phyloP scores from a whole-genome alignment of 2,329 filamentous ascomycete species.

The Chrysosporium keratinophilum region DNA sequence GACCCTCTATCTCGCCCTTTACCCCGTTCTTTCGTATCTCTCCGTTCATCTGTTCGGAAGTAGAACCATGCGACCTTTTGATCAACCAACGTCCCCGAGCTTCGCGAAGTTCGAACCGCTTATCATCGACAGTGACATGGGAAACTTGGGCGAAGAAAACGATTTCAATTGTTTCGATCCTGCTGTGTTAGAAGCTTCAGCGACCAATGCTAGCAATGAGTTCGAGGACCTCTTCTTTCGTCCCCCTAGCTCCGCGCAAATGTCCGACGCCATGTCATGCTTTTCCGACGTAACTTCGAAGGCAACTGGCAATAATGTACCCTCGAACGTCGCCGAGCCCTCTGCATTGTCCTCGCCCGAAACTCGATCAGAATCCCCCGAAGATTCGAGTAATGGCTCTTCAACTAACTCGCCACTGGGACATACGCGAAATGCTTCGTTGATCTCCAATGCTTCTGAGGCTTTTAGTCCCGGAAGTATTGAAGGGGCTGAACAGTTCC shows the following conservation, averaged over 20 bases:
- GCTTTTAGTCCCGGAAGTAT: constrained; percentile 21
- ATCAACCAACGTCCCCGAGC: constrained; percentile 28
- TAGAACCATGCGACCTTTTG: constrained; percentile 28
- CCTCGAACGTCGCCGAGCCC: constrained; percentile 18
- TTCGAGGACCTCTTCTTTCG: constrained; percentile 15
- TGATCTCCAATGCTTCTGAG: constrained; percentile 33
- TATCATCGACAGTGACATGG: constrained; percentile 37
- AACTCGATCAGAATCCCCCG: constrained; percentile 37
- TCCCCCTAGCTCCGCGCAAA: constrained; percentile 10
- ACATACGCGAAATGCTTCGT: constrained; percentile 33
- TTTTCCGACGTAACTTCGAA: constrained; percentile 13
- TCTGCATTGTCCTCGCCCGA: constrained; percentile 26
- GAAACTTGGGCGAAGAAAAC: constrained; percentile 31
- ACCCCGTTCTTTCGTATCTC: neutral
- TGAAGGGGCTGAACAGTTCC: constrained; percentile 21
- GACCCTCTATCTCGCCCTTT: neutral
- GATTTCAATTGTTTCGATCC: constrained; percentile 34
- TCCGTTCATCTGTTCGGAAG: neutral
- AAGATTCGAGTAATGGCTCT: constrained; percentile 35
- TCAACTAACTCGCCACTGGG: constrained; percentile 35
- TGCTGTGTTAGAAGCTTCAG: constrained; percentile 26
- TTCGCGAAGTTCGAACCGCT: constrained; percentile 33
- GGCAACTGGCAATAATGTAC: neutral
- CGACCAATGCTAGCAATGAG: constrained; percentile 4
- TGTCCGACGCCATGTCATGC: constrained; percentile 13